Evolutionary conservation across 257 asterid genomes (phyloP), one percentile per base, ranked within the genome.

Genomic region (Nicotiana sylvestris): DNA sequence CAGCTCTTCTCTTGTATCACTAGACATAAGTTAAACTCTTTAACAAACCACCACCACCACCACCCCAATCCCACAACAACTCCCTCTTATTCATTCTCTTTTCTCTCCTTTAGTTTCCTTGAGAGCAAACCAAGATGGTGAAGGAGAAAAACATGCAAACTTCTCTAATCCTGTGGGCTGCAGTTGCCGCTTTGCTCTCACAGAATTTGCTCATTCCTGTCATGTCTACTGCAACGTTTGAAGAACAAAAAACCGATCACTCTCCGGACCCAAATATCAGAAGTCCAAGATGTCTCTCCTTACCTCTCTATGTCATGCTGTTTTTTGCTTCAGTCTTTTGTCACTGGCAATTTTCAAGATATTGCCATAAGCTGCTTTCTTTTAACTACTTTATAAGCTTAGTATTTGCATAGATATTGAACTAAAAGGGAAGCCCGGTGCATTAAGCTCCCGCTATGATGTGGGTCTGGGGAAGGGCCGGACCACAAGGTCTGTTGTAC

Each of bases 191-290:
- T 12, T 81, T 92, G 56, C 85, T 92, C 21, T 86, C 89, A 16
- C 96, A 89, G n/a, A 88, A 83, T 85, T 81, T 90, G 77, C 74
- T 85, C 78, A 21, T 86, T 66, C 87, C 92, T 10, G 89, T 84
- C 58, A 81, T 85, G 21, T 85, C 90, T 55, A 53, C 88, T 0
- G 51, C 89, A 82, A 81, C 43, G 70, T 62, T 89, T 43, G 90
- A 86, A 32, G 93, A 89, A 32, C 89, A 91, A 83, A 93, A 92
- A 84, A 89, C 65, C 86, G 91, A 89, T 88, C 85, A 80, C 82
- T 77, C 92, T 79, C 92, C 92, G 0, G 91, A 88, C 86, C 95
- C 93, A 2, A 68, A 35, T 32, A 70, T 89, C 0, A 85, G 85
- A 60, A 85, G 89, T 18, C 93, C 91, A 1, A 3, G 91, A 65